Conservation (phyloP, 768 basidiomycete genomes). For the Naganishia vishniacii region DNA sequence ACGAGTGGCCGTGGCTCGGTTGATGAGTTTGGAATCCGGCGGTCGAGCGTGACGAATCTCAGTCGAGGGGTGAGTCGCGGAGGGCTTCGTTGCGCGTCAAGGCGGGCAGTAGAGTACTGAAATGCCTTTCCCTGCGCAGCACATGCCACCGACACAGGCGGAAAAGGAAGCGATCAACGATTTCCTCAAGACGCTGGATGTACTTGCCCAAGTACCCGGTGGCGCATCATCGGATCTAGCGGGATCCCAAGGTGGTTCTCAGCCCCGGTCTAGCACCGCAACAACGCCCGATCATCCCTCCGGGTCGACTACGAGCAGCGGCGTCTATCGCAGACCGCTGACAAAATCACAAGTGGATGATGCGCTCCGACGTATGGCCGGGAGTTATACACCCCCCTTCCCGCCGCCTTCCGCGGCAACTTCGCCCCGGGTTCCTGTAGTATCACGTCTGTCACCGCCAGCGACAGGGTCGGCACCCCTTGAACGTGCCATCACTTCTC, state of each 20-base stretch:
- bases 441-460: background rate
- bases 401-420: background rate
- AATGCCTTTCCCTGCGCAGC: background rate
- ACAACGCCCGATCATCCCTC: background rate
- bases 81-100: too few relatives aligned
- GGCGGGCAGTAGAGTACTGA: background rate
- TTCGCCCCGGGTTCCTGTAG: too few relatives aligned
- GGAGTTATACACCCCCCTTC: constrained; percentile 35
- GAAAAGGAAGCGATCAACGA: constrained; percentile 46
- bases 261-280: background rate
- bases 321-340: constrained; percentile 33
- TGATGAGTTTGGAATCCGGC: constrained; percentile 18
- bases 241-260: constrained; percentile 24
- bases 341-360: constrained; percentile 42
- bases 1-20: constrained; percentile 21
- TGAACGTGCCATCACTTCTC: background rate
- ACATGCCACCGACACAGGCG: background rate
- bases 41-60: constrained; percentile 19
- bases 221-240: constrained; percentile 32
- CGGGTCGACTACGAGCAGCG: constrained; percentile 18
- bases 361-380: constrained; percentile 38
- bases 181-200: constrained; percentile 46
- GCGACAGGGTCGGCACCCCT: background rate
- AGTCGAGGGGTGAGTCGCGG: background rate
- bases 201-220: constrained; percentile 41